These are phyloP conservation scores for Talaromyces sp. DNA, from an alignment of 2,329 filamentous ascomycete genomes.

Conservation along the genomic window DNA sequence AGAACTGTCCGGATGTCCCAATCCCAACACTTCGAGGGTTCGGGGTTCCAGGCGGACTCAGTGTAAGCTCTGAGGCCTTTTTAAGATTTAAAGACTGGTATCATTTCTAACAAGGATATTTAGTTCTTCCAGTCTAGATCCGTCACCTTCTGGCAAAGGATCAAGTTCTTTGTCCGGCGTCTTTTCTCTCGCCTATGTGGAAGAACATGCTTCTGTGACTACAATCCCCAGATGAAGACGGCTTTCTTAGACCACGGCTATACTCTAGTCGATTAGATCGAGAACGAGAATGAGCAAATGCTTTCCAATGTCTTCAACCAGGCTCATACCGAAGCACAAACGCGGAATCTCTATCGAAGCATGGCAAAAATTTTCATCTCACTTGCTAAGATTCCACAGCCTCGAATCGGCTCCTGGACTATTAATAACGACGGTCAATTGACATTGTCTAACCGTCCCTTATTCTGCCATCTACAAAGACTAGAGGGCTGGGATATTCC, in stretches of 20 bases:
- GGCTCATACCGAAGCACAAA: neutral
- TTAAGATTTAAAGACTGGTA: neutral
- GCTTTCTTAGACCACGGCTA: neutral
- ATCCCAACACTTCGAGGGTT: slow-evolving; percentile 23
- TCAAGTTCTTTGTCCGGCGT: neutral
- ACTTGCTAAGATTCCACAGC: neutral
- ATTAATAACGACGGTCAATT: neutral
- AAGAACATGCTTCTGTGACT: neutral
- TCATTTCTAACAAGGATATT: neutral
- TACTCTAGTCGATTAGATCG: neutral
- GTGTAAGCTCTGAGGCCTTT: slow-evolving; percentile 14
- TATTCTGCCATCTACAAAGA: neutral
- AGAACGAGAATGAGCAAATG: neutral
- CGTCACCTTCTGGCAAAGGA: neutral
- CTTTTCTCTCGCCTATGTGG: neutral
- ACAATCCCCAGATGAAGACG: neutral
- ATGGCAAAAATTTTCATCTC: neutral
- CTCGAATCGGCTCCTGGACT: neutral
- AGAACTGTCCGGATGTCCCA: slow-evolving; percentile 21
- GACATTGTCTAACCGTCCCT: neutral
- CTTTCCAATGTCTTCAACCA: neutral
- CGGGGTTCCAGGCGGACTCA: slow-evolving; percentile 21
- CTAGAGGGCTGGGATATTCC: neutral
- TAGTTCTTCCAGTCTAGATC: neutral
- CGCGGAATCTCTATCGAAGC: neutral